Evolutionary conservation across 2,329 filamentous ascomycete species (phyloP).

Genomic region (Lithohypha guttulata): DNA sequence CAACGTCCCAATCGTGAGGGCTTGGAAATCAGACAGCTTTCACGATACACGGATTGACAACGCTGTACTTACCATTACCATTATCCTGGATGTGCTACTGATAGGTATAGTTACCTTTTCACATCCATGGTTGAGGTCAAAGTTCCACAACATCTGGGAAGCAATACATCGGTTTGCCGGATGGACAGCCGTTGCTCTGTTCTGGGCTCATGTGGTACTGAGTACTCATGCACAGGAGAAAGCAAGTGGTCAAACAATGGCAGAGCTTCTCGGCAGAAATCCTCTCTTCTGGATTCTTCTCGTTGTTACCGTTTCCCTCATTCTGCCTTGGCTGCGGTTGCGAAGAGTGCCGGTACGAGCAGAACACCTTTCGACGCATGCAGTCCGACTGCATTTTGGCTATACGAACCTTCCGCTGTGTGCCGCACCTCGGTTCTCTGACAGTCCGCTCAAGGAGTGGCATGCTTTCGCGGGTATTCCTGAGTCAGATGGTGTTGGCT

Average conservation of each 20-base stretch:
- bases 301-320: slow-evolving; percentile 52
- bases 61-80: slow-evolving; percentile 44
- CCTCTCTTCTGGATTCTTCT: slow-evolving; percentile 59
- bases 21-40: slow-evolving; percentile 5
- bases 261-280: slow-evolving; percentile 33
- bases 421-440: slow-evolving; percentile 50
- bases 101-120: slow-evolving; percentile 51
- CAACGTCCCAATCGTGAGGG: slow-evolving; percentile 26
- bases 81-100: slow-evolving; percentile 48
- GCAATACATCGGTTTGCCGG: slow-evolving; percentile 60
- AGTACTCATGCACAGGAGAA: slow-evolving; percentile 36
- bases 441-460: slow-evolving; percentile 57
- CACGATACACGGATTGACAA: slow-evolving; percentile 16
- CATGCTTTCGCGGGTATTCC: slow-evolving; percentile 69
- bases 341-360: slow-evolving; percentile 55
- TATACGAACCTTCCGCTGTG: slow-evolving; percentile 50
- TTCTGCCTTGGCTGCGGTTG: slow-evolving; percentile 63
- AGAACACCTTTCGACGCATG: slow-evolving; percentile 60
- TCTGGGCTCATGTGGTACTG: slow-evolving; percentile 54
- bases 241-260: slow-evolving; percentile 26
- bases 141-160: slow-evolving; percentile 60
- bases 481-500: slow-evolving; percentile 45
- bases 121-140: slow-evolving; percentile 52
- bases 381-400: slow-evolving; percentile 58
- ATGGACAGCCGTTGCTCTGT: slow-evolving; percentile 55